Conservation (phyloP, 192 early-diverging fungal genomes). For the Diversispora eburnea region DNA sequence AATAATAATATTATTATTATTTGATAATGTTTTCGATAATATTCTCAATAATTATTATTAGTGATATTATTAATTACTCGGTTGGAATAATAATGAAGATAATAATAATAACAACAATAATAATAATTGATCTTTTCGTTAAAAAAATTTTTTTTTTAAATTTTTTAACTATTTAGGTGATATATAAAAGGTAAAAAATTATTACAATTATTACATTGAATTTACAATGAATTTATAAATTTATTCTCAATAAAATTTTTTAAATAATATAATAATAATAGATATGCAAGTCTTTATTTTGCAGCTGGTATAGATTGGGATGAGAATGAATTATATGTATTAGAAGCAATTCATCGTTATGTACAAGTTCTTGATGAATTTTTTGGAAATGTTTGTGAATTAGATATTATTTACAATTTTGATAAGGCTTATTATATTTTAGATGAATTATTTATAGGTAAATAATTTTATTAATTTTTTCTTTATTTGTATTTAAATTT, state of each 20-base stretch:
- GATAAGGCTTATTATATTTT: conserved; percentile 48
- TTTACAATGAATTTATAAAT: not conserved
- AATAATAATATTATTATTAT: not conserved
- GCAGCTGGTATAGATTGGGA: conserved; percentile 48
- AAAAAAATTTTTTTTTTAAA: not conserved
- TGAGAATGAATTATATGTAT: conserved; percentile 49
- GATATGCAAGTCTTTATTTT: conserved; percentile 54
- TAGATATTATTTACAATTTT: conserved; percentile 55
- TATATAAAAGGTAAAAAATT: conserved; percentile 45
- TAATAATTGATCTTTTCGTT: not conserved
- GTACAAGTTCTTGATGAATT: conserved; percentile 53
- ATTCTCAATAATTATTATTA: not conserved
- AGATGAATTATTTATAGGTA: conserved; percentile 42
- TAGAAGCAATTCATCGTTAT: conserved; percentile 52
- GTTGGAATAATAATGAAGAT: too few relatives aligned
- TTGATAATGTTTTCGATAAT: not conserved
- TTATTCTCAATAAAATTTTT: not conserved
- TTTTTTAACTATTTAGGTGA: conserved; percentile 33
- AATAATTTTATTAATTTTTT: not conserved
- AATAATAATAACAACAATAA: too few relatives aligned
- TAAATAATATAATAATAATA: conserved; percentile 11
- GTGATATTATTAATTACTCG: not conserved
- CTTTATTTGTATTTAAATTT: not conserved
- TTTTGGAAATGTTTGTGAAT: conserved; percentile 55
- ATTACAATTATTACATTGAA: too few relatives aligned